Conservation (phyloP, 148 eudicot genomes). For the Cornus florida region DNA sequence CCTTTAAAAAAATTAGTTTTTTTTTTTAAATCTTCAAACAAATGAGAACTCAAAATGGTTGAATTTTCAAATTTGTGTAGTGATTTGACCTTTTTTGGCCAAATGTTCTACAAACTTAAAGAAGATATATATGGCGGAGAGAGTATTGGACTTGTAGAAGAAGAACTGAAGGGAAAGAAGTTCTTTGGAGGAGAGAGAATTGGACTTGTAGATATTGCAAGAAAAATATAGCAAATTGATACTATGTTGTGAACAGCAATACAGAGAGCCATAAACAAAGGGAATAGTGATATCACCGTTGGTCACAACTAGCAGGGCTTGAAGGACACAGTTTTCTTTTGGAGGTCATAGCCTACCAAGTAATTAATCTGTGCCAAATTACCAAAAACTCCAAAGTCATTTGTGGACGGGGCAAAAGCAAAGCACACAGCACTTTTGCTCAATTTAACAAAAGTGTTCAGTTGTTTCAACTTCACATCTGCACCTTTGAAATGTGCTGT, state of each 20-base stretch:
- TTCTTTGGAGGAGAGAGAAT: no score
- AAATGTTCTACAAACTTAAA: no score
- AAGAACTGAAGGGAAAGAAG: no score
- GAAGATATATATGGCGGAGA: no score
- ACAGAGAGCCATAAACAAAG: background rate
- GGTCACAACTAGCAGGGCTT: conserved; percentile 30
- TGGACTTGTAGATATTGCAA: no score
- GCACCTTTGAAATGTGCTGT: conserved; percentile 27
- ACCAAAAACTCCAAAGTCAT: conserved; percentile 16
- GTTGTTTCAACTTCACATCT: conserved; percentile 6
- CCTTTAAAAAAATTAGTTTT: no score
- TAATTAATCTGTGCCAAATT: conserved; percentile 31
- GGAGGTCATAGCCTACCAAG: conserved; percentile 35
- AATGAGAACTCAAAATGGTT: no score
- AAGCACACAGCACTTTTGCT: conserved; percentile 14
- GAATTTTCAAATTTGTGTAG: no score
- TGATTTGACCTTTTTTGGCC: no score
- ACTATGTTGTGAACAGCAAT: background rate
- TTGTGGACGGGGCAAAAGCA: background rate
- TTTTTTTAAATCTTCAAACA: no score
- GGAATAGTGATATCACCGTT: background rate
- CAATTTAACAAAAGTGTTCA: conserved; percentile 14
- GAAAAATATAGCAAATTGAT: no score
- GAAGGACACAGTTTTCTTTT: conserved; percentile 30
- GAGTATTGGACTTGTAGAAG: no score